Evolutionary conservation across 768 basidiomycete genomes (phyloP).

Genomic region (Dentipellis fragilis): DNA sequence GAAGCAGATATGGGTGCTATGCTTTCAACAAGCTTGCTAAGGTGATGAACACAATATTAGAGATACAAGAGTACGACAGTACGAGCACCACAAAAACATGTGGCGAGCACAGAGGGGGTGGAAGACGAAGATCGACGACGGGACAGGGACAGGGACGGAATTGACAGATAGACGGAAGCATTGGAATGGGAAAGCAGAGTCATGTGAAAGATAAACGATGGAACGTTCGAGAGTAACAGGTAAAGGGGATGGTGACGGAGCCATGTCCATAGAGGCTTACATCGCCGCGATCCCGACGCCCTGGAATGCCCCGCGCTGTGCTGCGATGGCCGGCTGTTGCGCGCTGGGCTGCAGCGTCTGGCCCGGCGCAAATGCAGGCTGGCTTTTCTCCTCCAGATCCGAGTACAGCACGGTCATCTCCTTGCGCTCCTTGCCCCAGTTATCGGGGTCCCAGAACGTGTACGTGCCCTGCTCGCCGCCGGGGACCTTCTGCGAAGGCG

Average conservation of each 20-base stretch:
- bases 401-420: conserved; percentile 18
- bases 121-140: neutral
- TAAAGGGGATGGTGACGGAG: neutral
- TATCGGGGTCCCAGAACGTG: conserved; percentile 31
- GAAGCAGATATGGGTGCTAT: neutral
- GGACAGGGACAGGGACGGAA: neutral
- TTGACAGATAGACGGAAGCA: neutral
- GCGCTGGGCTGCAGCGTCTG: conserved; percentile 3
- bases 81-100: neutral
- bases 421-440: conserved; percentile 21
- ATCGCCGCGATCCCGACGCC: conserved; percentile 15
- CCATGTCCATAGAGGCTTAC: neutral
- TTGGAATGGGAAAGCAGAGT: neutral
- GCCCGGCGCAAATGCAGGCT: conserved; percentile 11
- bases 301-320: conserved; percentile 12
- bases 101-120: neutral
- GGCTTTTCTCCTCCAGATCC: conserved; percentile 20
- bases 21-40: neutral
- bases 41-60: neutral
- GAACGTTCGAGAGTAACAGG: neutral
- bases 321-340: conserved; percentile 10
- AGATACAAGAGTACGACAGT: neutral
- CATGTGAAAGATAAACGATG: neutral
- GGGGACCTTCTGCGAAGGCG: conserved; percentile 63
- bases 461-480: conserved; percentile 70